These are phyloP conservation scores for Pyricularia sp. DNA, from an alignment of 2,329 filamentous ascomycete species.

Conservation along the genomic window DNA sequence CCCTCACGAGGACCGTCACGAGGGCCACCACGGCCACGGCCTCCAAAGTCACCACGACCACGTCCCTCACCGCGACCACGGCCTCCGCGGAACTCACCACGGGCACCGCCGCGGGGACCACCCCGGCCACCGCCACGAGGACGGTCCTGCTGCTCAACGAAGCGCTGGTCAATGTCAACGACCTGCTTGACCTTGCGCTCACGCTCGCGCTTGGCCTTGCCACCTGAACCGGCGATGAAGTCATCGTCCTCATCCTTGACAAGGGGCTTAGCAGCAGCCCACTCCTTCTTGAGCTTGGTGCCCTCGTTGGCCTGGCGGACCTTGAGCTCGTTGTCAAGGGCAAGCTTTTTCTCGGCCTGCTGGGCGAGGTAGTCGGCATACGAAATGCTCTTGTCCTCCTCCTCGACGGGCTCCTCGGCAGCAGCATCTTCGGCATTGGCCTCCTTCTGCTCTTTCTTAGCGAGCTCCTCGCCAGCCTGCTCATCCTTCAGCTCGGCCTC, in stretches of 20 bases:
- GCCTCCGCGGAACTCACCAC: slow-evolving; percentile 37
- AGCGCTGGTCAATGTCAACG: slow-evolving; percentile 81
- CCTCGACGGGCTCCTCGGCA: slow-evolving; percentile 40
- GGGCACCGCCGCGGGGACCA: slow-evolving; percentile 34
- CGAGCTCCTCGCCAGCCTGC: slow-evolving; percentile 82
- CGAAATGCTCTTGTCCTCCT: slow-evolving; percentile 82
- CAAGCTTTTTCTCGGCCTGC: slow-evolving; percentile 63
- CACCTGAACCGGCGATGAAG: slow-evolving; percentile 64
- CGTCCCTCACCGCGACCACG: slow-evolving; percentile 38
- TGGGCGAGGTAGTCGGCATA: slow-evolving; percentile 80
- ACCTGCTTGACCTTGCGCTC: slow-evolving; percentile 88
- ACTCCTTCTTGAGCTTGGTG: slow-evolving; percentile 81
- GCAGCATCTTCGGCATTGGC: slow-evolving; percentile 30
- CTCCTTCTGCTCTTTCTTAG: slow-evolving; percentile 74
- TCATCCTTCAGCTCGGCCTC: slow-evolving; percentile 83
- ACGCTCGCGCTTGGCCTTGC: slow-evolving; percentile 78
- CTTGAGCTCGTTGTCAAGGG: slow-evolving; percentile 57
- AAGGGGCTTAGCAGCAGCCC: slow-evolving; percentile 71
- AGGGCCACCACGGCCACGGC: slow-evolving; percentile 32
- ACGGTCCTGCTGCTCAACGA: slow-evolving; percentile 56
- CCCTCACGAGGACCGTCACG: slow-evolving; percentile 20
- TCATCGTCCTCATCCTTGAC: slow-evolving; percentile 59
- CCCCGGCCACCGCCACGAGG: slow-evolving; percentile 45
- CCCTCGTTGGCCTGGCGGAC: slow-evolving; percentile 92
- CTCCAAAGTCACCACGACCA: slow-evolving; percentile 33